Percentiles rank a stretch among this genome's conserved stretches.
These are phyloP conservation scores for Amanita fuliginea DNA, from an alignment of 768 basidiomycete species.

Conservation along the genomic window DNA sequence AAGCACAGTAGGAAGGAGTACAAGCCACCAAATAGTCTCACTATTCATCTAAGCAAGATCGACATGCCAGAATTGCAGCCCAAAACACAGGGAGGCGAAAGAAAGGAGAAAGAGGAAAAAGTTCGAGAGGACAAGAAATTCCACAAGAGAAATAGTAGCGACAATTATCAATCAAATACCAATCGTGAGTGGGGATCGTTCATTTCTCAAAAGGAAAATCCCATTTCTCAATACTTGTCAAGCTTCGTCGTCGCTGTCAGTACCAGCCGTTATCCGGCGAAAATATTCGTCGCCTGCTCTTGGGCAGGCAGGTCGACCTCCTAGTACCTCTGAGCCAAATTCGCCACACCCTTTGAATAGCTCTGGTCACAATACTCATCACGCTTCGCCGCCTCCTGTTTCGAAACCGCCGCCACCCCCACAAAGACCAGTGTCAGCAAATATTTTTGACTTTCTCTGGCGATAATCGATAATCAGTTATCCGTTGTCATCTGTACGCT, in stretches of 20 bases:
- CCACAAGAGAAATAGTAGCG: constrained; percentile 9
- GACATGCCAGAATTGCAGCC: constrained; percentile 77
- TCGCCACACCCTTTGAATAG: neutral
- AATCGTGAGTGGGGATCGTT: neutral
- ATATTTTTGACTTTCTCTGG: neutral
- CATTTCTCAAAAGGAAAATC: too few species aligned
- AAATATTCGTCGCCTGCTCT: neutral
- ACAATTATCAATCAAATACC: neutral
- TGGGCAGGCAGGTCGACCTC: neutral
- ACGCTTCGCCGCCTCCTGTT: neutral
- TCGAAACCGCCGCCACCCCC: neutral
- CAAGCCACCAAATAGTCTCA: constrained; percentile 54
- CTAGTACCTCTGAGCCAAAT: neutral
- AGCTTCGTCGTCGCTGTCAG: constrained; percentile 10
- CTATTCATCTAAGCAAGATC: constrained; percentile 77
- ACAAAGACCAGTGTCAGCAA: neutral
- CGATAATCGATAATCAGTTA: neutral
- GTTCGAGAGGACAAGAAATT: constrained; percentile 25
- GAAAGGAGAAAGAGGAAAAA: constrained; percentile 28
- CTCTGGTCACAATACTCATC: neutral
- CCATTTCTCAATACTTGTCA: neutral
- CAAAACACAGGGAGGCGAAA: constrained; percentile 20
- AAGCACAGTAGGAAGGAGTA: constrained; percentile 33
- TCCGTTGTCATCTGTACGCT: too few species aligned
- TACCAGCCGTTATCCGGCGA: neutral